Base-by-base conservation (phyloP, 768 basidiomycete species). In the Naganishia onofrii region DNA sequence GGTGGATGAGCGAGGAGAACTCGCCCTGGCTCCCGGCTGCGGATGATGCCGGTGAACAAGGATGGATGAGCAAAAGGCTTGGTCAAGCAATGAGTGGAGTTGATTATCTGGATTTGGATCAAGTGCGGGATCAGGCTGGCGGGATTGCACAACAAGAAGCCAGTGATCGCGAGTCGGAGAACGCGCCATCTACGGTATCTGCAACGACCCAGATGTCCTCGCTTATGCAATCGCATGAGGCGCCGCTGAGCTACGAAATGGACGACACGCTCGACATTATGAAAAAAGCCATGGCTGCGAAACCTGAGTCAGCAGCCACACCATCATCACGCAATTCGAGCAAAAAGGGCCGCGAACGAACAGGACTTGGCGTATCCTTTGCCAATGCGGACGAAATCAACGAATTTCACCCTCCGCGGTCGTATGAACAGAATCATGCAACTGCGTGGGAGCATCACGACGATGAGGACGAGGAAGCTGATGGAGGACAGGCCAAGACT, bases 1-100 rank as follows among this genome's bases (percentile, higher is more conserved):
- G 66, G 31, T 71, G 70, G 70, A 51, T 67, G 32, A 60, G 56
- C 28, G 70, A 67, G 42, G 66, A 67, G 17, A 44, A 48, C 3
- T 60, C 66, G 19, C 70, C 70, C 36, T 31, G 46, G 28, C 36
- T 71, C 26, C 44, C 31, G 1, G 66, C 70, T 10, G 56, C 52
- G 10, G 29, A 53, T 38, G 60, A 52, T 53, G 42, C 28, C 6
- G 56, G 46, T 32, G 54, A 29, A 21, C 28, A 32, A 58, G 67
- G 28, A 17, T 63, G 60, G 60, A 63, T 63, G 60, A 26, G 34
- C 23, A 63, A 29, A 26, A 34, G 60, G 60, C 32, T 63, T n/a
- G 60, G 60, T 10, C 38, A 46, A 23, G 60, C 60, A 3, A 63
- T 63, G 60, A 63, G 60, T 29, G 60, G 60, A n/a, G 38, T 63